A percentile compares a stretch with the other conserved stretches of the same genome.
Evolutionary conservation across 2,329 filamentous ascomycete genomes (phyloP).

Genomic region (Rhexocercosporidium sp.): DNA sequence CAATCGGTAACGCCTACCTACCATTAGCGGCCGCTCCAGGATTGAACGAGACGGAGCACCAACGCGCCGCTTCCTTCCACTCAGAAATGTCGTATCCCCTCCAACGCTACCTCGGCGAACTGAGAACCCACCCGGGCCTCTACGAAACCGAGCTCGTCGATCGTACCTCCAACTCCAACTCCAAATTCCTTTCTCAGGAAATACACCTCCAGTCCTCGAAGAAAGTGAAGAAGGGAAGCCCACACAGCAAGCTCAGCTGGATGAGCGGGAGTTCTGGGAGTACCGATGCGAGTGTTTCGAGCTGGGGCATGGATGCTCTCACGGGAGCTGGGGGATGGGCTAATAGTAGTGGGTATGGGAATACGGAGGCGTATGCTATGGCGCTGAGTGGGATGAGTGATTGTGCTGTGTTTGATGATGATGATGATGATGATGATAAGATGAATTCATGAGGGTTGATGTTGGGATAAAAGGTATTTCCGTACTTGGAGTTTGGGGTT

Average conservation of each 20-base stretch:
- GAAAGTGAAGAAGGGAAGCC: conserved; percentile 23
- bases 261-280: conserved; percentile 28
- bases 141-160: conserved; percentile 7
- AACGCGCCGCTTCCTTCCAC: conserved; percentile 22
- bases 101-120: conserved; percentile 27
- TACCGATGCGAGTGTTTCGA: conserved; percentile 18
- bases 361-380: conserved; percentile 21
- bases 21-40: conserved; percentile 22
- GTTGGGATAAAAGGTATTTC: background rate
- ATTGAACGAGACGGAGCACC: conserved; percentile 24
- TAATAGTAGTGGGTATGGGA: conserved; percentile 5
- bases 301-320: conserved; percentile 25
- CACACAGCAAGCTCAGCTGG: conserved; percentile 28
- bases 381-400: conserved; percentile 28
- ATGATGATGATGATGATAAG: background rate
- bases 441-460: background rate
- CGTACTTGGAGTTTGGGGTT: background rate
- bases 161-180: background rate
- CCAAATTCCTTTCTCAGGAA: conserved; percentile 10
- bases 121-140: background rate
- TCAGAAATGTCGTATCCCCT: conserved; percentile 28
- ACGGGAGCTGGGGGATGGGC: conserved; percentile 29
- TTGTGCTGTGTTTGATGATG: background rate
- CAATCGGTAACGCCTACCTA: conserved; percentile 22
- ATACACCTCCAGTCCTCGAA: conserved; percentile 15